Evolutionary conservation across 2,329 filamentous ascomycete species (phyloP).

Genomic region (Colletotrichum liriopes): DNA sequence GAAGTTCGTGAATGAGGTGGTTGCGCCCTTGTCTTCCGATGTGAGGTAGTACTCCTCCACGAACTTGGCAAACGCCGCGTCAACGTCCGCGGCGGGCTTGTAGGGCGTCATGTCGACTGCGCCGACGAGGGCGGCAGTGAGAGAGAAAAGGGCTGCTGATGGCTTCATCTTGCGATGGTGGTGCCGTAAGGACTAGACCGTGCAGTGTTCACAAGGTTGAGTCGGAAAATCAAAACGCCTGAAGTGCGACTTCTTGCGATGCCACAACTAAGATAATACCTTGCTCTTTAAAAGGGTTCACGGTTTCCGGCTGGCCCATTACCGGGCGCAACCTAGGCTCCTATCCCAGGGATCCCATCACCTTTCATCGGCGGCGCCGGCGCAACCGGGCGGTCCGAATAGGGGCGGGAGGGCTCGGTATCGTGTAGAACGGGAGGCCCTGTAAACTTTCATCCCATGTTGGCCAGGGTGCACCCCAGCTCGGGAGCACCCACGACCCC

Average conservation of each 20-base stretch:
- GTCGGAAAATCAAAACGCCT: too few relatives aligned
- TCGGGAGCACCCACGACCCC: not conserved
- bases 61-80: conserved; percentile 13
- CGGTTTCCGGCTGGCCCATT: too few relatives aligned
- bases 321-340: not conserved
- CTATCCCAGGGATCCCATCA: not conserved
- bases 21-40: conserved; percentile 26
- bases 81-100: conserved; percentile 19
- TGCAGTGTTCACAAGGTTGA: not conserved
- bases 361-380: conserved; percentile 8
- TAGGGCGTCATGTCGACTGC: conserved; percentile 33
- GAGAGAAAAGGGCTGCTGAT: not conserved
- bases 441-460: conserved; percentile 30
- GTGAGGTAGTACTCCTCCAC: conserved; percentile 28
- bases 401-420: conserved; percentile 17
- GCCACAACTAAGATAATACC: too few relatives aligned
- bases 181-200: not conserved
- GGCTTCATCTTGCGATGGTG: conserved; percentile 16
- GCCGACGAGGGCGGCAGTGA: not conserved
- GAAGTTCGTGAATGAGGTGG: conserved; percentile 30
- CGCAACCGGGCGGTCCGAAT: conserved; percentile 1
- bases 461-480: conserved; percentile 24
- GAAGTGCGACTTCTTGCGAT: not conserved
- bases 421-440: not conserved
- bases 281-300: not conserved